Conservation (phyloP, 345 rosid species). For the Brassica juncea region DNA sequence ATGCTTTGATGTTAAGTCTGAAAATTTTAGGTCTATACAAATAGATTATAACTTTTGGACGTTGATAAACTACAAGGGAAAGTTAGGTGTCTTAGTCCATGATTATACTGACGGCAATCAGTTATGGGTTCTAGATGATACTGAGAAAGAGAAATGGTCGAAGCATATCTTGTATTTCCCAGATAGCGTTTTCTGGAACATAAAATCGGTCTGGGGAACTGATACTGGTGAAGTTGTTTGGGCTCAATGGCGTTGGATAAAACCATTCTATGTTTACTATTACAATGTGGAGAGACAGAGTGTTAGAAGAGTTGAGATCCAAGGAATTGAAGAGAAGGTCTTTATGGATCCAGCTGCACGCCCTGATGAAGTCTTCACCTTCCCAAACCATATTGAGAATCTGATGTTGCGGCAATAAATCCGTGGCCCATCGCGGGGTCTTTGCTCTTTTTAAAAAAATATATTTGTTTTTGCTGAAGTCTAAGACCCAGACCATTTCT, state of each 20-base stretch:
- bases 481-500: not conserved
- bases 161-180: not conserved
- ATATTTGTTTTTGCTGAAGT: not conserved
- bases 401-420: slow-evolving; percentile 6
- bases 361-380: not conserved
- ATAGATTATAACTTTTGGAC: not conserved
- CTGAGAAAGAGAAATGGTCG: not conserved
- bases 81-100: not conserved
- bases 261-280: not conserved
- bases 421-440: not conserved
- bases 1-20: slow-evolving; percentile 1
- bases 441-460: not conserved
- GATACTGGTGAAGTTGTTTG: slow-evolving; percentile 2
- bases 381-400: slow-evolving; percentile 14
- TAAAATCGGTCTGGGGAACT: not conserved
- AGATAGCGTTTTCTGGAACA: not conserved
- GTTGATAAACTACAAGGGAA: slow-evolving; percentile 17
- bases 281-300: not conserved
- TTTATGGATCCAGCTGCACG: not conserved
- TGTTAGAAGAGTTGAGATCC: slow-evolving; percentile 5
- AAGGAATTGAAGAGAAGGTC: slow-evolving; percentile 11
- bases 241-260: not conserved
- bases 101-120: too few relatives aligned
- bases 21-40: not conserved
- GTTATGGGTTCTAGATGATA: not conserved